These are phyloP conservation scores for Litsea cubeba DNA, from an alignment of 164 flowering plant species.

Conservation along the genomic window DNA sequence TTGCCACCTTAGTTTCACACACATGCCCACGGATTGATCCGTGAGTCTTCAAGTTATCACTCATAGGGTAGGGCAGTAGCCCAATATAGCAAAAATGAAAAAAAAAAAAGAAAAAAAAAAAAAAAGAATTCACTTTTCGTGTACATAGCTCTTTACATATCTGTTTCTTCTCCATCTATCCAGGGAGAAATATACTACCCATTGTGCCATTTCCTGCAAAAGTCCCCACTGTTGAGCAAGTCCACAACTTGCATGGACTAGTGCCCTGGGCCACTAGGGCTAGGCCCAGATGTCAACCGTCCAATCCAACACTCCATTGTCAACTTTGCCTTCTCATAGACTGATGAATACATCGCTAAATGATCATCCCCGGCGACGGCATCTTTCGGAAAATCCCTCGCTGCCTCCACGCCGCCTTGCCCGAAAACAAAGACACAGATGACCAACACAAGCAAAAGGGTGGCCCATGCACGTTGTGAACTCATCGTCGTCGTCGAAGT, in stretches of 20 bases:
- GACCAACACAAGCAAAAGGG: not conserved
- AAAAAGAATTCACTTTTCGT: too few species aligned
- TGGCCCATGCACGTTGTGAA: not conserved
- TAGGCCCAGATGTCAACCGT: conserved; percentile 10
- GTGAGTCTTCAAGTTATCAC: too few species aligned
- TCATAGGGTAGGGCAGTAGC: too few species aligned
- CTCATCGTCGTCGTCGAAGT: not conserved
- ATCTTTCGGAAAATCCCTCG: not conserved
- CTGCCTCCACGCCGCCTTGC: not conserved
- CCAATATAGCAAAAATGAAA: too few species aligned
- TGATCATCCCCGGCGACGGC: not conserved
- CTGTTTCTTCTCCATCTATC: too few species aligned
- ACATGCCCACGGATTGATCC: too few species aligned
- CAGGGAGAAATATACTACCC: too few species aligned
- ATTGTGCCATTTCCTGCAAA: too few species aligned
- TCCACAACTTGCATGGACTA: not conserved
- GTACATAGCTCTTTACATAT: too few species aligned
- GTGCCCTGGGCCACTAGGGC: conserved; percentile 12
- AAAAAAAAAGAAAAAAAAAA: too few species aligned
- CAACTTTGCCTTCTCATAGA: conserved; percentile 4
- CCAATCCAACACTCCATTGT: conserved; percentile 9
- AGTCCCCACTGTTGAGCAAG: not conserved
- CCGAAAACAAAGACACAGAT: not conserved
- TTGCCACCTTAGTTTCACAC: too few species aligned
- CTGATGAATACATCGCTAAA: not conserved